Percentiles rank a stretch among this genome's conserved stretches.
Evolutionary conservation across 371 early-diverging fungal species (phyloP).

Genomic region (Mortierella sp.): DNA sequence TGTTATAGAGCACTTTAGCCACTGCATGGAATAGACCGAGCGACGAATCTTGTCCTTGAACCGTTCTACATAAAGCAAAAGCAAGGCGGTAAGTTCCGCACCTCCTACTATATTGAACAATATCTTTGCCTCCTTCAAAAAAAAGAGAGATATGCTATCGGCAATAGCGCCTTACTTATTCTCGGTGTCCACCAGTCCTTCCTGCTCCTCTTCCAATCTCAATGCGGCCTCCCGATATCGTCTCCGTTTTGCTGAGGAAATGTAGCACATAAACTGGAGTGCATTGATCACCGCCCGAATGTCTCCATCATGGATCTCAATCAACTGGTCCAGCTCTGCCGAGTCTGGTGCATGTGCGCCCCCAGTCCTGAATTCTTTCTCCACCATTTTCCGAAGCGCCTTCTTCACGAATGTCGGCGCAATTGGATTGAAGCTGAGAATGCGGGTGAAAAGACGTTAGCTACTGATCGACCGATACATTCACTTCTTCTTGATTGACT

Average conservation of each 20-base stretch:
- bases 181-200: constrained; percentile 10
- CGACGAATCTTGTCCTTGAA: constrained; percentile 55
- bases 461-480: not conserved
- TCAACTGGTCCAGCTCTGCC: constrained; percentile 38
- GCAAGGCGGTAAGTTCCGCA: not conserved
- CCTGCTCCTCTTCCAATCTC: constrained; percentile 8
- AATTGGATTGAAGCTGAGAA: constrained; percentile 69
- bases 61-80: constrained; percentile 2
- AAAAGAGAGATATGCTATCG: too few species aligned
- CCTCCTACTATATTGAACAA: too few species aligned
- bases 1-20: constrained; percentile 62
- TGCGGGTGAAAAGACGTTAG: constrained; percentile 23
- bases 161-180: too few species aligned
- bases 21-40: constrained; percentile 62
- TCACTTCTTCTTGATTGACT: too few species aligned
- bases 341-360: constrained; percentile 13
- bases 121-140: too few species aligned
- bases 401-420: constrained; percentile 64
- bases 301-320: constrained; percentile 61
- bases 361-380: constrained; percentile 43
- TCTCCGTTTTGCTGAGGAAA: constrained; percentile 16
- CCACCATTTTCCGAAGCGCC: constrained; percentile 57
- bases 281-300: constrained; percentile 65
- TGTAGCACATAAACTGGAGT: constrained; percentile 60
- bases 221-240: constrained; percentile 10